Percentiles rank a stretch among this genome's conserved stretches.
Conservation (phyloP, 495 filamentous ascomycete genomes). For the Tetracladium setigerum region DNA sequence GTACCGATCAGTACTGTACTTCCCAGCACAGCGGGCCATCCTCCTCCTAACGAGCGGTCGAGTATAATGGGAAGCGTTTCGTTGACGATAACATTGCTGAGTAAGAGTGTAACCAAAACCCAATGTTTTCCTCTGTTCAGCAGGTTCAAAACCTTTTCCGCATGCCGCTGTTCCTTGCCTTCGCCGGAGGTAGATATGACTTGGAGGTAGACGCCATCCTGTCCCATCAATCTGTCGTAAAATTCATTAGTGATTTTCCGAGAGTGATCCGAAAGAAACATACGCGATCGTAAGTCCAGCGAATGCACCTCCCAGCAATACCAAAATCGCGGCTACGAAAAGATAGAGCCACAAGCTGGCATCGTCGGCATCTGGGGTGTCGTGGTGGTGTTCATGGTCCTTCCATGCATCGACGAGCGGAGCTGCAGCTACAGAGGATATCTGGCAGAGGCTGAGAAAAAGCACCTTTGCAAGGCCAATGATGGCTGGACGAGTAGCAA, state of each 20-base stretch:
- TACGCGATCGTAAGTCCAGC: constrained; percentile 90
- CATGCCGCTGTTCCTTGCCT: constrained; percentile 70
- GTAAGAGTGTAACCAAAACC: constrained; percentile 92
- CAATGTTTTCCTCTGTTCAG: constrained; percentile 91
- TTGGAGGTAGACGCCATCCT: constrained; percentile 95
- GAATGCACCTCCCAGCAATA: constrained; percentile 87
- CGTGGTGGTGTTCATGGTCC: not conserved
- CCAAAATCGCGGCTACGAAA: constrained; percentile 60
- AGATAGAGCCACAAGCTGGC: constrained; percentile 65
- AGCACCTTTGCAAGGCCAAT: constrained; percentile 42
- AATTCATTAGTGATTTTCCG: constrained; percentile 1
- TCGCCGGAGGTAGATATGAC: constrained; percentile 80
- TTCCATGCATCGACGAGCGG: constrained; percentile 17
- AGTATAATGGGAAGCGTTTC: constrained; percentile 94
- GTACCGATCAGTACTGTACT: constrained; percentile 89
- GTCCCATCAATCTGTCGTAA: constrained; percentile 55
- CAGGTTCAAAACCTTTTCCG: constrained; percentile 68
- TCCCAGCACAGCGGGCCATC: constrained; percentile 88
- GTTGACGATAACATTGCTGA: constrained; percentile 97
- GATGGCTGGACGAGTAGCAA: constrained; percentile 35
- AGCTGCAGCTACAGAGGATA: constrained; percentile 37
- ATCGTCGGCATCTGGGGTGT: constrained; percentile 35
- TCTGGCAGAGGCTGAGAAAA: constrained; percentile 33
- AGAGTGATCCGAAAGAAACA: constrained; percentile 21
- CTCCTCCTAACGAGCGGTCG: constrained; percentile 87